Conservation (phyloP, 2,329 filamentous ascomycete genomes). For the Aspergillus alliaceus region DNA sequence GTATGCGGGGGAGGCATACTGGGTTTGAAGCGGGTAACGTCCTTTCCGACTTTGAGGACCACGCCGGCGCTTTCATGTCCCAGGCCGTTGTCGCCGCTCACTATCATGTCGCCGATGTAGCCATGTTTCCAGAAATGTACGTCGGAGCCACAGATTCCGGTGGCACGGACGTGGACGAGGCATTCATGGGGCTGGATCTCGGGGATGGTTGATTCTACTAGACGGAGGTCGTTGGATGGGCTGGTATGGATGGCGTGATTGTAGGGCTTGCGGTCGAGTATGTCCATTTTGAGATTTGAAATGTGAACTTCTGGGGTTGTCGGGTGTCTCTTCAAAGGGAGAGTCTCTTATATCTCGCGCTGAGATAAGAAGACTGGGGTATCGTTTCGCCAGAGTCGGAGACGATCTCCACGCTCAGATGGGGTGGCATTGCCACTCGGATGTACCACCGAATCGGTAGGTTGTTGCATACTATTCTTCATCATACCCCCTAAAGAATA, state of each 20-base stretch:
- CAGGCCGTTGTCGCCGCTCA: slow-evolving; percentile 20
- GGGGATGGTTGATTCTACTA: slow-evolving; percentile 19
- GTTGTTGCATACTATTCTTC: not conserved
- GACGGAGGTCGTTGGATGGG: slow-evolving; percentile 16
- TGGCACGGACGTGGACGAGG: slow-evolving; percentile 18
- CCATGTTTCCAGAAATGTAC: slow-evolving; percentile 24
- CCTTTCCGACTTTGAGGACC: slow-evolving; percentile 14
- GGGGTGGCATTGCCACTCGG: not conserved
- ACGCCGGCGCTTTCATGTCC: slow-evolving; percentile 22
- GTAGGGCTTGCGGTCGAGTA: slow-evolving; percentile 13
- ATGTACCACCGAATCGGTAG: not conserved
- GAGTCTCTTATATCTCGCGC: not conserved
- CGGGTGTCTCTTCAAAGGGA: not conserved
- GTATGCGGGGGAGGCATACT: too few relatives aligned
- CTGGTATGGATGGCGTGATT: slow-evolving; percentile 20
- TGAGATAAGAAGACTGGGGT: too few relatives aligned
- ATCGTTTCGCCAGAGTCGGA: not conserved
- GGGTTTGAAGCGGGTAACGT: slow-evolving; percentile 17
- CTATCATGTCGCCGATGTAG: slow-evolving; percentile 17
- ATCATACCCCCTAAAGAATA: not conserved
- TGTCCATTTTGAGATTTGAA: slow-evolving; percentile 9
- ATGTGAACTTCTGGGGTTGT: too few relatives aligned
- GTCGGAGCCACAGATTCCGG: slow-evolving; percentile 20
- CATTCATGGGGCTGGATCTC: slow-evolving; percentile 13
- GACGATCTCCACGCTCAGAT: not conserved